Conservation (phyloP, 2,329 filamentous ascomycete genomes). For the Juglanconis sp. region DNA sequence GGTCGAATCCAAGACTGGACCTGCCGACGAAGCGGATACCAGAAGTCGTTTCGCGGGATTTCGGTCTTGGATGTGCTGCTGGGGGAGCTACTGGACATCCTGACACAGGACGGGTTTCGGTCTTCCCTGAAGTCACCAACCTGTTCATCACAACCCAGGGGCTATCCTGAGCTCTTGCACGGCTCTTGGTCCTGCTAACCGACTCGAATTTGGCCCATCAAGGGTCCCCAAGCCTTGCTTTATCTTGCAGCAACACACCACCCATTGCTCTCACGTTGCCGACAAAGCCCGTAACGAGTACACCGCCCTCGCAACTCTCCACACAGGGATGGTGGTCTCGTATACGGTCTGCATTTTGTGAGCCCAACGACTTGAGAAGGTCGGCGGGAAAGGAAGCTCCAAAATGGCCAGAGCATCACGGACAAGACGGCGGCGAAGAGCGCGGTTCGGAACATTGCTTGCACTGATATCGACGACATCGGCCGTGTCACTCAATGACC, state of each 20-base stretch:
- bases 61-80: not conserved
- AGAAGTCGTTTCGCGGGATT: not conserved
- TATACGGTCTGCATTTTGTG: not conserved
- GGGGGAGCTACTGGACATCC: not conserved
- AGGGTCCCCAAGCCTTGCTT: not conserved
- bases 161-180: not conserved
- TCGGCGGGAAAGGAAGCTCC: not conserved
- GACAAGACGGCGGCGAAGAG: conserved; percentile 8
- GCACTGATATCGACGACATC: conserved; percentile 24
- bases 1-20: not conserved
- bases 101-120: conserved; percentile 3
- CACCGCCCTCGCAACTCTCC: no score
- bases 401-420: conserved; percentile 7
- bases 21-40: not conserved
- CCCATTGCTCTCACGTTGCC: not conserved
- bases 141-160: not conserved
- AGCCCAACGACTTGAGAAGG: not conserved
- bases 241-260: not conserved
- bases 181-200: not conserved
- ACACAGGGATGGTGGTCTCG: not conserved
- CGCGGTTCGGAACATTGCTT: conserved; percentile 15
- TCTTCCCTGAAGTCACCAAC: not conserved
- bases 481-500: conserved; percentile 36
- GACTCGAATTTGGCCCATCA: not conserved
- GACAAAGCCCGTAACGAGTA: not conserved